These are phyloP conservation scores for Aristolochia fimbriata DNA, from an alignment of 164 flowering plant genomes.

Conservation along the genomic window DNA sequence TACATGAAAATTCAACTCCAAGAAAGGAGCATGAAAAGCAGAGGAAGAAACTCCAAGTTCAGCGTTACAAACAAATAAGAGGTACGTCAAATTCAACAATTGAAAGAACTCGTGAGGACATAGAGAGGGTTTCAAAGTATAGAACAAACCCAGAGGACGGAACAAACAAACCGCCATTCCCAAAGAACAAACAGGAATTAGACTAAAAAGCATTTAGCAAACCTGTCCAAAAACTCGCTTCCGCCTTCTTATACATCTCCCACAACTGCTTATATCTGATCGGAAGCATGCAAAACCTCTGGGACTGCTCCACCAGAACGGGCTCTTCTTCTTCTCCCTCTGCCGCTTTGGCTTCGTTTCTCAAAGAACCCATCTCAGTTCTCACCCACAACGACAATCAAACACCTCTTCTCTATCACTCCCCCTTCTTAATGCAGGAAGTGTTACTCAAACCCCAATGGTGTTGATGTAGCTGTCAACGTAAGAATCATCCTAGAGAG, in stretches of 20 bases:
- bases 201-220: constrained; percentile 1
- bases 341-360: constrained; percentile 17
- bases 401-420: too few relatives aligned
- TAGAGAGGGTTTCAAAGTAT: neutral
- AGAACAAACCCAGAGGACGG: neutral
- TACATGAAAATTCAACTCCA: too few relatives aligned
- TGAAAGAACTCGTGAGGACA: neutral
- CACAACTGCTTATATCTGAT: constrained; percentile 52
- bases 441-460: constrained; percentile 43
- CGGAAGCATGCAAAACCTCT: constrained; percentile 79
- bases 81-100: too few relatives aligned
- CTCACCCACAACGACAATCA: too few relatives aligned
- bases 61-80: too few relatives aligned
- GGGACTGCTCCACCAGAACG: constrained; percentile 35
- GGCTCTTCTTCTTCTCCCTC: constrained; percentile 48
- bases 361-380: too few relatives aligned
- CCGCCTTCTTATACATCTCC: constrained; percentile 92
- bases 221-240: constrained; percentile 87
- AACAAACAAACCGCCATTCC: neutral
- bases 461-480: constrained; percentile 73
- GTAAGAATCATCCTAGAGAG: constrained; percentile 64
- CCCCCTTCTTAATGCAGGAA: constrained; percentile 1
- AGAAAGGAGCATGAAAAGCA: too few relatives aligned
- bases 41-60: too few relatives aligned
- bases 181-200: neutral